Evolutionary conservation across 1,139 yeast genomes (phyloP).

Genomic region (Geotrichum carabidarum): DNA sequence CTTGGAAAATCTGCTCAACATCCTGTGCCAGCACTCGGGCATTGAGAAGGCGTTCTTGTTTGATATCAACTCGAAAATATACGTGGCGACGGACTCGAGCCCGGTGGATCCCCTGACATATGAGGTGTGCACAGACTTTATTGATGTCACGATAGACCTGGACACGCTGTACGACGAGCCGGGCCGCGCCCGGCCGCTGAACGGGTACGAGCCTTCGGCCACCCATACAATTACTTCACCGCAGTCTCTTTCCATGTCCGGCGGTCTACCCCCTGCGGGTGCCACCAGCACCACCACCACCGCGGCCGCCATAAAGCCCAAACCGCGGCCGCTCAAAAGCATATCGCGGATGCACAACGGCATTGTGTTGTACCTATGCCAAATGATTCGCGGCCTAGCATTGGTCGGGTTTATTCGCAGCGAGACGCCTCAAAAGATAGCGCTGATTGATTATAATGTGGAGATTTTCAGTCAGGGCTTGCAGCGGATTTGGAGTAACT

Average conservation of each 20-base stretch:
- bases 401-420: slow-evolving; percentile 79
- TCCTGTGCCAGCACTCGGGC: slow-evolving; percentile 80
- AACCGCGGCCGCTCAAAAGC: slow-evolving; percentile 49
- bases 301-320: not conserved
- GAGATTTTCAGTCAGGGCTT: slow-evolving; percentile 73
- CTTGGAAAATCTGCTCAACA: slow-evolving; percentile 81
- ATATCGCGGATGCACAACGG: slow-evolving; percentile 78
- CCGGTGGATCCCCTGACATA: slow-evolving; percentile 94
- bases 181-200: slow-evolving; percentile 10
- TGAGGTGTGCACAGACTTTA: slow-evolving; percentile 95
- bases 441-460: slow-evolving; percentile 85
- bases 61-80: slow-evolving; percentile 89
- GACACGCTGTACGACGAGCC: slow-evolving; percentile 42
- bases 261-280: not conserved
- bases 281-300: not conserved
- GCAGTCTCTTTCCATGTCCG: not conserved
- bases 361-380: slow-evolving; percentile 71
- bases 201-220: not conserved
- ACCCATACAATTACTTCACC: not conserved
- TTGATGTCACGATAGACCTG: slow-evolving; percentile 86
- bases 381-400: slow-evolving; percentile 90
- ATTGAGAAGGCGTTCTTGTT: slow-evolving; percentile 90
- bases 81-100: slow-evolving; percentile 91
- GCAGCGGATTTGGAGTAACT: slow-evolving; percentile 61
- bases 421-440: slow-evolving; percentile 46